Conservation (phyloP, 768 basidiomycete genomes). For the Exsudoporus frostii region DNA sequence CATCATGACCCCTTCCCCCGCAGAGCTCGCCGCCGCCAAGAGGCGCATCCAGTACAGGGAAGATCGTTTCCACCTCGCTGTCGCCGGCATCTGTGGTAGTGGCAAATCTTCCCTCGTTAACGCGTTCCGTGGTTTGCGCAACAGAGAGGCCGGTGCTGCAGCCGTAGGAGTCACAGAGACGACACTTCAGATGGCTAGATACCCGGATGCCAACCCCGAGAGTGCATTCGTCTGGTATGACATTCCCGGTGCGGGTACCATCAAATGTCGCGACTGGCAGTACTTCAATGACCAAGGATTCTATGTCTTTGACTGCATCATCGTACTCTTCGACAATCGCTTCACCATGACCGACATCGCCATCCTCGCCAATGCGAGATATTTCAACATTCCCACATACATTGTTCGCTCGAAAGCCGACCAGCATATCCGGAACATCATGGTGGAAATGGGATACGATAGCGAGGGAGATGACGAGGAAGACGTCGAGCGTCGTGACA, state of each 20-base stretch:
- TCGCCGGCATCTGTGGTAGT: slow-evolving; percentile 33
- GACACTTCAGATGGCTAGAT: no score
- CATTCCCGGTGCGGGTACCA: slow-evolving; percentile 34
- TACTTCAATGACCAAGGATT: slow-evolving; percentile 38
- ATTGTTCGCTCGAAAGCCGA: slow-evolving; percentile 39
- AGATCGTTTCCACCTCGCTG: slow-evolving; percentile 31
- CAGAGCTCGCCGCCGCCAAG: slow-evolving; percentile 19
- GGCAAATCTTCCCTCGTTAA: slow-evolving; percentile 40
- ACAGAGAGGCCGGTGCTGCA: no score
- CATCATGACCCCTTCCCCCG: slow-evolving; percentile 19
- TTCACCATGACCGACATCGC: slow-evolving; percentile 34
- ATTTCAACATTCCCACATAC: slow-evolving; percentile 32
- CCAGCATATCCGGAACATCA: slow-evolving; percentile 25
- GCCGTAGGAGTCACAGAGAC: no score
- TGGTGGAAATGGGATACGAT: slow-evolving; percentile 24
- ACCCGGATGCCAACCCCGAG: slow-evolving; percentile 20
- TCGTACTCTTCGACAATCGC: slow-evolving; percentile 33
- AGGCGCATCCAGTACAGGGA: slow-evolving; percentile 20
- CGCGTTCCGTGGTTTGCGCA: no score
- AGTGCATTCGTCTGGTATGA: slow-evolving; percentile 34
- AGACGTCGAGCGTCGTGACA: not conserved
- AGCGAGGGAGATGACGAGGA: slow-evolving; percentile 16
- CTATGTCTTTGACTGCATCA: slow-evolving; percentile 35
- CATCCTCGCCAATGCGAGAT: slow-evolving; percentile 30
- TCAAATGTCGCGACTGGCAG: slow-evolving; percentile 31